Evolutionary conservation across 805 yeast genomes (phyloP).

Genomic region (Kluyveromyces aestuarii): DNA sequence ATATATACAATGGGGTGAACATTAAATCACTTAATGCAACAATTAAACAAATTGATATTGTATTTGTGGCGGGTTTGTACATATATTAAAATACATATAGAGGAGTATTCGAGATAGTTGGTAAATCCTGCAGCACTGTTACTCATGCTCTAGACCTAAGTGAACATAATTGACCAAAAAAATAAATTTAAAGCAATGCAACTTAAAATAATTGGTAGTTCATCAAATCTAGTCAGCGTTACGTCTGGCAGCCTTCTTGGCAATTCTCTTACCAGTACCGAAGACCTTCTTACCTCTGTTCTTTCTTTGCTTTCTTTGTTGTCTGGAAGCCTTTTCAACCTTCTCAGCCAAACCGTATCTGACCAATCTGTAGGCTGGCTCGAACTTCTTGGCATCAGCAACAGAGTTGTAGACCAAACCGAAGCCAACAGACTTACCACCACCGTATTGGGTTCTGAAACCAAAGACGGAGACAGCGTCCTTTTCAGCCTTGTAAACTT

Average conservation of each 20-base stretch:
- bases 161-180: conserved; percentile 2
- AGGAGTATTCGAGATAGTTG: neutral
- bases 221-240: conserved; percentile 55
- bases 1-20: too few species aligned
- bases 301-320: conserved; percentile 99
- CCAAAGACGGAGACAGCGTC: conserved; percentile 96
- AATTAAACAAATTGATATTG: conserved; percentile 2
- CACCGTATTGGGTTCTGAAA: conserved; percentile 99
- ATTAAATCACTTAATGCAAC: too few species aligned
- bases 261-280: conserved; percentile 94
- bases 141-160: conserved; percentile 1
- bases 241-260: conserved; percentile 88
- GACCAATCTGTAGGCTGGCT: conserved; percentile 98
- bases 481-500: conserved; percentile 83
- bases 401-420: conserved; percentile 97
- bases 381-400: conserved; percentile 97
- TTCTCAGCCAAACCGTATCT: conserved; percentile 96
- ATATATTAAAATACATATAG: conserved; percentile 3
- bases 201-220: conserved; percentile 5
- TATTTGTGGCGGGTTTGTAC: conserved; percentile 3
- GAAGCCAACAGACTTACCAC: conserved; percentile 98
- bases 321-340: conserved; percentile 97
- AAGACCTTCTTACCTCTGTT: conserved; percentile 98
- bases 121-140: neutral
- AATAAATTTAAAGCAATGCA: conserved; percentile 3